Conservation (phyloP, 768 basidiomycete species). For the Amanita thiersii region DNA sequence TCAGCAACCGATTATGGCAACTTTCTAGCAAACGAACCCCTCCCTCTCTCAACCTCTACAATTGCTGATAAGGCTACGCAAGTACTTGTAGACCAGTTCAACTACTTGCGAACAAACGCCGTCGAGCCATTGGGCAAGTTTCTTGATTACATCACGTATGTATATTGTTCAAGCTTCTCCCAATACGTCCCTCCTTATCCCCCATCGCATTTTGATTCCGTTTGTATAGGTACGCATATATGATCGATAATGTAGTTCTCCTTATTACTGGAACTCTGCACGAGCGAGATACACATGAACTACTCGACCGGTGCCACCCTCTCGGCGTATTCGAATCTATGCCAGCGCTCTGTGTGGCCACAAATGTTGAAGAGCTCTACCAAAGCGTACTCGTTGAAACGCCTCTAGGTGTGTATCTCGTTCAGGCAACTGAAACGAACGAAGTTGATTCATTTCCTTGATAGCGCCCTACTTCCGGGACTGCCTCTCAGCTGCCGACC, state of each 20-base stretch:
- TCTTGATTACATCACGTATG: conserved; percentile 96
- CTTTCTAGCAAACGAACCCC: conserved; percentile 94
- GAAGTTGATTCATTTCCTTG: conserved; percentile 4
- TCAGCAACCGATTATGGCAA: conserved; percentile 97
- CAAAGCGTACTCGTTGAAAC: conserved; percentile 97
- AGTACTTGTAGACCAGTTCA: conserved; percentile 94
- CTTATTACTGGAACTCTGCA: conserved; percentile 96
- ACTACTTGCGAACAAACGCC: conserved; percentile 85
- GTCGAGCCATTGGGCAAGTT: conserved; percentile 88
- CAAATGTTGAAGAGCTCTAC: conserved; percentile 96
- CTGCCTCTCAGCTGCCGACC: conserved; percentile 89
- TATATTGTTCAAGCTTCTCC: conserved; percentile 12
- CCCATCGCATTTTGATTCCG: conserved; percentile 6
- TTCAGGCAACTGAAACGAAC: neutral
- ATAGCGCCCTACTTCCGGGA: conserved; percentile 95
- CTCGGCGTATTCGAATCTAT: conserved; percentile 96
- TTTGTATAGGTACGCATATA: conserved; percentile 79
- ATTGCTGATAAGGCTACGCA: conserved; percentile 97
- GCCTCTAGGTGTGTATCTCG: conserved; percentile 66
- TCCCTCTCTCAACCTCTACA: conserved; percentile 87
- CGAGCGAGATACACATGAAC: conserved; percentile 94
- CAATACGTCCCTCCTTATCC: neutral
- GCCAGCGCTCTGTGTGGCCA: conserved; percentile 98
- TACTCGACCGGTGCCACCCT: conserved; percentile 94
- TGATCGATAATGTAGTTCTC: conserved; percentile 99